Evolutionary conservation across 192 early-diverging fungal species (phyloP), one percentile per base, ranked within the genome.

Genomic region (Backusella sp.): DNA sequence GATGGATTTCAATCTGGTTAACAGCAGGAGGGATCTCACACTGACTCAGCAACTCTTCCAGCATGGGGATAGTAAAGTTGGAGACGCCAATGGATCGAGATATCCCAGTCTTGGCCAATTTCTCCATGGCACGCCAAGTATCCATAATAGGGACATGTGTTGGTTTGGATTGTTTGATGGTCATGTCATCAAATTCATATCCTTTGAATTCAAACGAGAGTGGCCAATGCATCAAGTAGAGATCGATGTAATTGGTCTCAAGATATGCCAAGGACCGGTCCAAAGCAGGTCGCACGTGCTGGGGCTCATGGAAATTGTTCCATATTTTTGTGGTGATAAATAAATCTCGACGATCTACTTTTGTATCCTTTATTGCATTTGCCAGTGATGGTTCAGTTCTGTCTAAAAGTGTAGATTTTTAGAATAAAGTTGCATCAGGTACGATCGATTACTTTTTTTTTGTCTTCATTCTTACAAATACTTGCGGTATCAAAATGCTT

Each of bases 151-250:
- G 73, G 26, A 90, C 78, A 41, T 79, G 65, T 30, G 82, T 82
- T 26, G 68, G 59, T 36, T 83, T 70, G 19, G 46, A 49, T 49
- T 49, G 19, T 66, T 9, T 86, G 77, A 8, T 42, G 26, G 53
- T 56, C 36, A 76, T 78, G 30, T 80, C 83, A 36, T 79, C 71
- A 39, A 65, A 67, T 1, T 78, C 80, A 30, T 75, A 82, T 6
- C 74, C 77, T 65, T 59, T 75, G 71, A 76, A 84, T 70, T 83
- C 79, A 78, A 80, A 85, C 3, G 93, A 90, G 32, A 88, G 74
- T 0, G 96, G 95, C 93, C 92, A 97, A 85, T 97, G 96, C 74
- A 96, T 88, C 42, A 97, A 82, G 73, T 94, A 93, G 41, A 96
- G 74, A 73, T 97, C 95, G 32, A 97, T 77, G 77, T 97, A 95